Evolutionary conservation across 1,284 basidiomycete species (phyloP).

Genomic region (Flammula alnicola): DNA sequence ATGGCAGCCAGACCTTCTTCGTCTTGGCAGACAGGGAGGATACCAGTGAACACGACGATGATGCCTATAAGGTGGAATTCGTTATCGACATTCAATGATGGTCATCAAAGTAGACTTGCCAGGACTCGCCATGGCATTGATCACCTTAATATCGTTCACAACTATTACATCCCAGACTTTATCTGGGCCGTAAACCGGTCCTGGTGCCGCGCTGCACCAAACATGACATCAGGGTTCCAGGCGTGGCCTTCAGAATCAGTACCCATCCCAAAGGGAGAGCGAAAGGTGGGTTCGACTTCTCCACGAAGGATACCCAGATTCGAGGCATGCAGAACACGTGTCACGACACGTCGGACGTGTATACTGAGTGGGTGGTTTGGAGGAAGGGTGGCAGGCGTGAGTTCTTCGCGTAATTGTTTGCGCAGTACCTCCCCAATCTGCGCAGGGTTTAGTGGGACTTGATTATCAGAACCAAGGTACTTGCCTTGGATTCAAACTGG

Average conservation of each 20-base stretch:
- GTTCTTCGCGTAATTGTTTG: too few relatives aligned
- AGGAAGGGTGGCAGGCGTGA: conserved; percentile 65
- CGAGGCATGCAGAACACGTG: conserved; percentile 74
- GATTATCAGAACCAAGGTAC: conserved; percentile 16
- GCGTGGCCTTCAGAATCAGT: conserved; percentile 33
- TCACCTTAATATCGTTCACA: conserved; percentile 72
- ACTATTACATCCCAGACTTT: conserved; percentile 81
- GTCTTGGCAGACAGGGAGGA: conserved; percentile 79
- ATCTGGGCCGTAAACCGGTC: conserved; percentile 27
- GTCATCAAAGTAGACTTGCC: conserved; percentile 47
- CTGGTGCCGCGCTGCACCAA: conserved; percentile 23
- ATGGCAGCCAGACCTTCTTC: conserved; percentile 88
- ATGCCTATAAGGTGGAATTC: conserved; percentile 29
- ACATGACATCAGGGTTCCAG: conserved; percentile 38
- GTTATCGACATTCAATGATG: background rate
- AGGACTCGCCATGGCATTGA: conserved; percentile 85
- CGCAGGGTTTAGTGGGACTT: background rate
- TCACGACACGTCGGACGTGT: conserved; percentile 73
- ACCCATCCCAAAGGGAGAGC: conserved; percentile 25
- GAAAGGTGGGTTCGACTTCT: conserved; percentile 29
- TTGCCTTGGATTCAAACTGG: conserved; percentile 57
- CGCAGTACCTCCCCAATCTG: conserved; percentile 45
- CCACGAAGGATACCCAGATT: conserved; percentile 68
- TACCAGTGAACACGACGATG: conserved; percentile 90
- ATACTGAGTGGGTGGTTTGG: conserved; percentile 66